Evolutionary conservation across 805 yeast genomes (phyloP), one percentile per base, ranked within the genome.

Genomic region (Schizosaccharomyces japonicus): DNA sequence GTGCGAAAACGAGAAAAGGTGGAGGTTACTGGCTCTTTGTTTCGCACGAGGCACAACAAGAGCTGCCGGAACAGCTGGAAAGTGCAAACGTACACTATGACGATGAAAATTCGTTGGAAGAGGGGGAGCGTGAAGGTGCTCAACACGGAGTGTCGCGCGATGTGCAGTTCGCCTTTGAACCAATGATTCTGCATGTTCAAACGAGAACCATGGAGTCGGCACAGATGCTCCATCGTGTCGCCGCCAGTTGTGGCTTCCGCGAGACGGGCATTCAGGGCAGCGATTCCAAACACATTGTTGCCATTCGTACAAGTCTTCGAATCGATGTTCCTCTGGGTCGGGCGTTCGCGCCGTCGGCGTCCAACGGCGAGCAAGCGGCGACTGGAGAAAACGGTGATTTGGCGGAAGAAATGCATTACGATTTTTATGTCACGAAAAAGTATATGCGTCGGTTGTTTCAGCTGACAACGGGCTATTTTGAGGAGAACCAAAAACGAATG

Each of bases 231-330:
- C 80, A 76, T 52, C 71, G 75, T 32, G 61, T 71, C 0, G 93
- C 93, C 0, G 77, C 82, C 81, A 69, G 71, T 1, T 78, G 90
- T 61, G 94, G 94, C 2, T 83, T 78, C 56, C 67, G 94, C 55
- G 94, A 83, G 59, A 70, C 81, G 28, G 94, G 94, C 0, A 80
- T 83, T 44, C 92, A 92, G 5, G 80, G 82, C 55, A 72, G 74
- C 53, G 23, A 17, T 1, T 13, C 17, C 8, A 36, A 36, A 5
- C 23, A 19, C 5, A 66, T 78, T 10, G 92, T 83, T 5, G 94
- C 84, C 0, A 61, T 83, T 17, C 66, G 94, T 52, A 78, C 74
- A 39, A 75, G 82, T 3, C 75, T 83, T 49, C 72, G 73, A 51
- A 59, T 83, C 23, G 94, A 83, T 57, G 66, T 76, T 0, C 94